Conservation (phyloP, 2,329 filamentous ascomycete genomes). For the Trichophaea hybrida region DNA sequence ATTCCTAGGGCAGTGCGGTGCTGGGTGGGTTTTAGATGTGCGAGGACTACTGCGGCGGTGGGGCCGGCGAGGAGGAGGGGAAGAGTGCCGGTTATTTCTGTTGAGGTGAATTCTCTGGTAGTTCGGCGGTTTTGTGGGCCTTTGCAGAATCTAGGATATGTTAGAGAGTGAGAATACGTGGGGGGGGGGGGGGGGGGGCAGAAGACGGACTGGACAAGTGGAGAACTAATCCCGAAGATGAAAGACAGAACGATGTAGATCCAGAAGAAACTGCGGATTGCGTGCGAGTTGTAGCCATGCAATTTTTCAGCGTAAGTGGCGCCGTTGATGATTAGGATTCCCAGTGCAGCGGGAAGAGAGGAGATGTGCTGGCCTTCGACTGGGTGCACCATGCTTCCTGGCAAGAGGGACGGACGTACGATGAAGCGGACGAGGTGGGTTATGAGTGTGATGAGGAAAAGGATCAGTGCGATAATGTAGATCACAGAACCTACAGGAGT, state of each 20-base stretch:
- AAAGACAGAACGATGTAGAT: conserved; percentile 16
- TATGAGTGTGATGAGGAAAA: conserved; percentile 14
- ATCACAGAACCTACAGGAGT: conserved; percentile 10
- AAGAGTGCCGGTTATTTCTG: conserved; percentile 1
- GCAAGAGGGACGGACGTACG: conserved; percentile 11
- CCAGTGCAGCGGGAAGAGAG: conserved; percentile 15
- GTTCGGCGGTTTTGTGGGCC: neutral
- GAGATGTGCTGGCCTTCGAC: conserved; percentile 18
- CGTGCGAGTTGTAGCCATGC: conserved; percentile 8
- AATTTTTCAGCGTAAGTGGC: conserved; percentile 19
- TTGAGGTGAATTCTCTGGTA: neutral
- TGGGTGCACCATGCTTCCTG: conserved; percentile 11
- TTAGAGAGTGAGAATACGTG: neutral
- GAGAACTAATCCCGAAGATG: conserved; percentile 15
- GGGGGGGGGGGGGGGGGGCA: neutral
- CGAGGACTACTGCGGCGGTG: conserved; percentile 11
- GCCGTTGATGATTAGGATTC: conserved; percentile 18
- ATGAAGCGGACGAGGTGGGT: conserved; percentile 17
- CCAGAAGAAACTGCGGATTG: conserved; percentile 17
- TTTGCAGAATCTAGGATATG: neutral
- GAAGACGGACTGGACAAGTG: conserved; percentile 11
- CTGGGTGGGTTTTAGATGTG: conserved; percentile 6
- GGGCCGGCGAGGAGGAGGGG: conserved; percentile 19
- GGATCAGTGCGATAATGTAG: conserved; percentile 15
- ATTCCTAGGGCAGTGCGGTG: conserved; percentile 12